Conservation (phyloP, 139 green algal species). For the Auxenochlorella protothecoides region DNA sequence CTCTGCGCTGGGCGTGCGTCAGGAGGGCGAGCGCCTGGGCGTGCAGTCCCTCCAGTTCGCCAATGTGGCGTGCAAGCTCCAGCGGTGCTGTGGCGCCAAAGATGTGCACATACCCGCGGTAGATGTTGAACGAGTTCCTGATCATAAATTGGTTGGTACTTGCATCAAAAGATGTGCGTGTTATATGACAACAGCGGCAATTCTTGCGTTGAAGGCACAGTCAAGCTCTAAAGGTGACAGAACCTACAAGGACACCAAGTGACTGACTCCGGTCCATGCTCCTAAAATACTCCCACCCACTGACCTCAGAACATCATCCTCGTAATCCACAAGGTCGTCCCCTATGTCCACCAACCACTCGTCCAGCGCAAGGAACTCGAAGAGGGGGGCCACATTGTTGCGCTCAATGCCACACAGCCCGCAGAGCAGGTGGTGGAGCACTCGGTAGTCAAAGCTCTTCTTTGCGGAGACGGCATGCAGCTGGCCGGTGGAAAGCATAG, state of each 20-base stretch:
- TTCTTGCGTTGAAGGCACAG: too few relatives aligned
- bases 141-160: neutral
- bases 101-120: conserved; percentile 36
- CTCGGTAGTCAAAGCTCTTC: conserved; percentile 4
- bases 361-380: conserved; percentile 54
- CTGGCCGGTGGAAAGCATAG: neutral
- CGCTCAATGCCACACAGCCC: conserved; percentile 22
- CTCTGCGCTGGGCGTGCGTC: conserved; percentile 1
- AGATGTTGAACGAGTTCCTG: conserved; percentile 59
- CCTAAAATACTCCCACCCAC: neutral
- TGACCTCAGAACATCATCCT: conserved; percentile 43
- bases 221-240: too few relatives aligned
- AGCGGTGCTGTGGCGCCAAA: conserved; percentile 23
- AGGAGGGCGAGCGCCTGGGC: conserved; percentile 25
- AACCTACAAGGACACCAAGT: too few relatives aligned
- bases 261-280: neutral
- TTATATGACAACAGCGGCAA: too few relatives aligned
- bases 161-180: neutral
- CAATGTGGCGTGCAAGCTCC: conserved; percentile 22
- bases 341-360: conserved; percentile 71
- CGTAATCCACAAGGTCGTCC: conserved; percentile 66
- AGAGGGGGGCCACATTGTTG: conserved; percentile 35
- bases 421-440: conserved; percentile 23
- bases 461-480: neutral
- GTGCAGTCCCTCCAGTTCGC: conserved; percentile 10